phyloP scores from a whole-genome alignment of 257 asterid genomes.

The Solanum bulbocastanum region DNA sequence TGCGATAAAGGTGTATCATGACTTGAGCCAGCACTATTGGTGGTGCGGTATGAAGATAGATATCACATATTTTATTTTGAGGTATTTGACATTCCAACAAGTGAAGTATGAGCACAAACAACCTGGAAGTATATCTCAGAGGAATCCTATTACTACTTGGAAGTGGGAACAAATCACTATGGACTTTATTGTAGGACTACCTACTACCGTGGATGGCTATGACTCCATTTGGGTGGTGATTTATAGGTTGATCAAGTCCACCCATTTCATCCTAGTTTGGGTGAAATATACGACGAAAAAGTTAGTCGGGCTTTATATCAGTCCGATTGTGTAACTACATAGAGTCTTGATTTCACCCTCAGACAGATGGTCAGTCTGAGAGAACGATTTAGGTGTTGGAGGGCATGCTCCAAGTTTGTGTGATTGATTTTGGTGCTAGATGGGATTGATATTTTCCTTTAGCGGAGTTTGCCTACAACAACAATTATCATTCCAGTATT shows the following conservation, averaged over 20 bases:
- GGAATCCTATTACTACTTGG: background rate
- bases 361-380: background rate
- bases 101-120: background rate
- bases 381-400: background rate
- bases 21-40: background rate
- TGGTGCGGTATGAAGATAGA: background rate
- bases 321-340: background rate
- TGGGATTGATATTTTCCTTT: background rate
- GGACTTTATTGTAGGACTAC: background rate
- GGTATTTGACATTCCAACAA: background rate
- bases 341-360: background rate
- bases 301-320: background rate
- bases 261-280: background rate
- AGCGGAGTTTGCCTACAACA: background rate
- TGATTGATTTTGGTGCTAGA: background rate
- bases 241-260: background rate
- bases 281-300: background rate
- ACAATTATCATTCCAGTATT: background rate
- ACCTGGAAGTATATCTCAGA: background rate
- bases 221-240: background rate
- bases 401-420: background rate
- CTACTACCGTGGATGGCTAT: background rate
- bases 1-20: background rate
- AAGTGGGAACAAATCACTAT: background rate
- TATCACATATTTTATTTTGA: too few relatives aligned